Evolutionary conservation across 768 basidiomycete species (phyloP).

Genomic region (Coprinellus micaceus): DNA sequence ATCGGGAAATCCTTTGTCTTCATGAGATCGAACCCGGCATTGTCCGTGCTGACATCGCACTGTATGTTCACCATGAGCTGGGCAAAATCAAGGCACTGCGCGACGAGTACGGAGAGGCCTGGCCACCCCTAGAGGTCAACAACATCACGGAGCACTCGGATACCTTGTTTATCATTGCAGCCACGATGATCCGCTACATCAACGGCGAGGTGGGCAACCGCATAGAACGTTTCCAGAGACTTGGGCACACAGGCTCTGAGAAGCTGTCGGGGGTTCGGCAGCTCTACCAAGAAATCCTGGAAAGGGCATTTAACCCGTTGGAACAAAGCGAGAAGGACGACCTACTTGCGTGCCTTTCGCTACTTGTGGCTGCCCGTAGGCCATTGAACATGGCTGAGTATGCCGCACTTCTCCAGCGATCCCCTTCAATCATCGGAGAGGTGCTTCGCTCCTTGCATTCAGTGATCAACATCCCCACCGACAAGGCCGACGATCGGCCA

Average conservation of each 20-base stretch:
- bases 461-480: not conserved
- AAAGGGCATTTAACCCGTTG: not conserved
- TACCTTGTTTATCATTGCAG: not conserved
- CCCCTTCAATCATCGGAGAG: not conserved
- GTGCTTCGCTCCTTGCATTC: not conserved
- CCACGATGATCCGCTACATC: not conserved
- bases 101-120: not conserved
- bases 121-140: not conserved
- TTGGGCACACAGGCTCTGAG: not conserved
- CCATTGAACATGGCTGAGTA: not conserved
- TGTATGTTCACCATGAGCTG: not conserved
- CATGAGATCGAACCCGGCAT: constrained; percentile 7
- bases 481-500: not conserved
- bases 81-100: not conserved
- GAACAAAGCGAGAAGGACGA: not conserved
- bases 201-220: not conserved
- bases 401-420: not conserved
- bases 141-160: not conserved
- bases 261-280: not conserved
- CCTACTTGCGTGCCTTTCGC: not conserved
- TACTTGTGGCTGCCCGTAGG: not conserved
- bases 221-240: not conserved
- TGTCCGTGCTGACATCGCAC: constrained; percentile 4
- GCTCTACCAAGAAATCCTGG: not conserved
- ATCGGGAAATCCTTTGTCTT: constrained; percentile 2